These are phyloP conservation scores for Alternaria solani DNA, from an alignment of 2,329 filamentous ascomycete species.

Conservation along the genomic window DNA sequence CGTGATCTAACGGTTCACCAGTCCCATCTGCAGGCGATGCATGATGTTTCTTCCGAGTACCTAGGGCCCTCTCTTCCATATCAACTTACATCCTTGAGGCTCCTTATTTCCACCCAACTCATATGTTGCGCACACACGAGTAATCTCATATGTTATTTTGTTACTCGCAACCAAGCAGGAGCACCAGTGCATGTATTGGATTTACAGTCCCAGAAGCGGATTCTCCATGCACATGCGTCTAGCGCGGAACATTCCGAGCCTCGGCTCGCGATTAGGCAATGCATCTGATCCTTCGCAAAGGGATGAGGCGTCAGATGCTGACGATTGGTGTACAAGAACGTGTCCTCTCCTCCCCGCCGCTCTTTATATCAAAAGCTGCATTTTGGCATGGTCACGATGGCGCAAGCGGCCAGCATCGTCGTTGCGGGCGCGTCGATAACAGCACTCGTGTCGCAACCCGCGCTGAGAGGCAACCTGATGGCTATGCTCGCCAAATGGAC, in stretches of 20 bases:
- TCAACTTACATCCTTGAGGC: too few species aligned
- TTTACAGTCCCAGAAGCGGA: background rate
- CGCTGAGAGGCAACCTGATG: slow-evolving; percentile 27
- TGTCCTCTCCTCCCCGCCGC: background rate
- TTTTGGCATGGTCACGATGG: slow-evolving; percentile 29
- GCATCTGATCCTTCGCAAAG: background rate
- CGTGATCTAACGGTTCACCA: background rate
- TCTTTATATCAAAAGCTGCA: background rate
- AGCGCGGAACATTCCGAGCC: slow-evolving; percentile 12
- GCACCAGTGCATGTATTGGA: background rate
- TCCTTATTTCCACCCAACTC: too few species aligned
- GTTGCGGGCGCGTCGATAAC: slow-evolving; percentile 32
- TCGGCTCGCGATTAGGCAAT: slow-evolving; percentile 6
- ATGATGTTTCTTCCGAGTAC: too few species aligned
- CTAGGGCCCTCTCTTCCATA: too few species aligned
- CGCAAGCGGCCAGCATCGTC: slow-evolving; percentile 27
- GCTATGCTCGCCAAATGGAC: slow-evolving; percentile 28
- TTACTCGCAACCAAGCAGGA: too few species aligned
- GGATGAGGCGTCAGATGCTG: background rate
- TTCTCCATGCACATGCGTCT: background rate
- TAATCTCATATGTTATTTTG: too few species aligned
- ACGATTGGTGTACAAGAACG: background rate
- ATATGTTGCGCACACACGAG: too few species aligned
- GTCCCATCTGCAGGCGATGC: too few species aligned
- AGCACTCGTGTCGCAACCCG: slow-evolving; percentile 34